A percentile compares a stretch with the other conserved stretches of the same genome.
phyloP scores from a whole-genome alignment of 2,329 filamentous ascomycete species.

The Diatrype stigma region DNA sequence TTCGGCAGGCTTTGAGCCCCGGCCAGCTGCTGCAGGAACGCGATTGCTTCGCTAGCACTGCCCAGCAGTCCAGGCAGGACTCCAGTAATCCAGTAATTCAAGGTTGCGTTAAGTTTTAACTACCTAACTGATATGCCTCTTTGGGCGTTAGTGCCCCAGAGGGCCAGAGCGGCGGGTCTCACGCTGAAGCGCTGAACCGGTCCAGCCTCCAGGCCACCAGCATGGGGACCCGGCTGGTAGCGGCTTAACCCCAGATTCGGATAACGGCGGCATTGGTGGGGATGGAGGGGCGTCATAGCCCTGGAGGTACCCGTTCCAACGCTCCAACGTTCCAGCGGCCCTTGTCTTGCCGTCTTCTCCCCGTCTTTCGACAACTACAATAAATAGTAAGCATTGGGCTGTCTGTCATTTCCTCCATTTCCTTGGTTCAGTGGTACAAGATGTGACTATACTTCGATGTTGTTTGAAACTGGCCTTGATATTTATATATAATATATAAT shows the following conservation, averaged over 20 bases:
- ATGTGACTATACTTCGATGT: too few relatives aligned
- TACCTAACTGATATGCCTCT: background rate
- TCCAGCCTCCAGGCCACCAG: background rate
- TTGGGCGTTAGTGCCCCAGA: background rate
- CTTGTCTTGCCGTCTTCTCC: background rate
- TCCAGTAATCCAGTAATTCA: too few relatives aligned
- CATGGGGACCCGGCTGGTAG: conserved; percentile 3
- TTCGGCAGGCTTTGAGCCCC: too few relatives aligned
- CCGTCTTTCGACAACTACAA: background rate
- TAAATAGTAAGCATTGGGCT: background rate
- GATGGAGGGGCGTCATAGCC: background rate
- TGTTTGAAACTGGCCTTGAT: too few relatives aligned
- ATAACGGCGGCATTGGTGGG: conserved; percentile 12
- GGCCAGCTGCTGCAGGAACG: too few relatives aligned
- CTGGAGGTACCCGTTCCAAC: background rate
- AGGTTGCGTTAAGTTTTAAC: too few relatives aligned
- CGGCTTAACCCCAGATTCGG: conserved; percentile 14
- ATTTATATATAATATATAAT: conserved; percentile 12
- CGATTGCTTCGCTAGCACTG: too few relatives aligned
- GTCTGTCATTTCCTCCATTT: background rate
- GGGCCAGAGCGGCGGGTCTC: background rate
- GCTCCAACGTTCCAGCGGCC: background rate
- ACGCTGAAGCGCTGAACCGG: too few relatives aligned
- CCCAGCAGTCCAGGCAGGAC: too few relatives aligned
- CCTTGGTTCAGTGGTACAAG: background rate